These are phyloP conservation scores for Rhizopogon sp. DNA, from an alignment of 768 basidiomycete species.

Conservation along the genomic window DNA sequence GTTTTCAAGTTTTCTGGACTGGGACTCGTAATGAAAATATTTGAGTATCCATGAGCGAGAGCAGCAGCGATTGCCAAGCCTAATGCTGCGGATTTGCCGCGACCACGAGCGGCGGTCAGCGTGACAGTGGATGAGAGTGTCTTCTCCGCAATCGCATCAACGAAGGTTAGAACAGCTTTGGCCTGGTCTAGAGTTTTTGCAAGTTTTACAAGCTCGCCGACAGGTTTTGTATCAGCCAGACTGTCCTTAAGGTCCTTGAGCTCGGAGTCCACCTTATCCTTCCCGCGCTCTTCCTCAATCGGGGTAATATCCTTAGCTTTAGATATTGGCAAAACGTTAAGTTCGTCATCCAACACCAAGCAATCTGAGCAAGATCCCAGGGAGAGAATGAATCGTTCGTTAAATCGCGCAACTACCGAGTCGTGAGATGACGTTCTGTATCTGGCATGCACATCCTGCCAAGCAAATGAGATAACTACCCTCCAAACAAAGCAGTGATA, in stretches of 20 bases:
- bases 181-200: conserved; percentile 94
- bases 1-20: conserved; percentile 98
- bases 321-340: conserved; percentile 95
- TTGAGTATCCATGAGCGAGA: conserved; percentile 89
- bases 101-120: conserved; percentile 89
- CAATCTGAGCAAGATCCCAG: conserved; percentile 91
- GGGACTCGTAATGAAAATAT: conserved; percentile 97
- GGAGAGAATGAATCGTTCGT: conserved; percentile 97
- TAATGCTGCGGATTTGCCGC: conserved; percentile 96
- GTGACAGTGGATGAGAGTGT: conserved; percentile 92
- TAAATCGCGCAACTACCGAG: conserved; percentile 89
- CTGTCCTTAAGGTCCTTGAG: conserved; percentile 76
- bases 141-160: conserved; percentile 91
- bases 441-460: conserved; percentile 89
- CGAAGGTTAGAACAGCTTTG: conserved; percentile 89
- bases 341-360: conserved; percentile 92
- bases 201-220: conserved; percentile 85
- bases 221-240: conserved; percentile 77
- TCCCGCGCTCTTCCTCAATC: conserved; percentile 45
- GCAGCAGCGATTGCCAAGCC: conserved; percentile 93
- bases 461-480: background rate
- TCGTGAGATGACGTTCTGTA: conserved; percentile 92
- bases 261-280: conserved; percentile 52
- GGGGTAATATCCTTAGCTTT: conserved; percentile 88
- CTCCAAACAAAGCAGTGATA: background rate